Evolutionary conservation across 495 filamentous ascomycete species (phyloP), one percentile per base, ranked within the genome.

Genomic region (Hapsidospora chrysogenum): DNA sequence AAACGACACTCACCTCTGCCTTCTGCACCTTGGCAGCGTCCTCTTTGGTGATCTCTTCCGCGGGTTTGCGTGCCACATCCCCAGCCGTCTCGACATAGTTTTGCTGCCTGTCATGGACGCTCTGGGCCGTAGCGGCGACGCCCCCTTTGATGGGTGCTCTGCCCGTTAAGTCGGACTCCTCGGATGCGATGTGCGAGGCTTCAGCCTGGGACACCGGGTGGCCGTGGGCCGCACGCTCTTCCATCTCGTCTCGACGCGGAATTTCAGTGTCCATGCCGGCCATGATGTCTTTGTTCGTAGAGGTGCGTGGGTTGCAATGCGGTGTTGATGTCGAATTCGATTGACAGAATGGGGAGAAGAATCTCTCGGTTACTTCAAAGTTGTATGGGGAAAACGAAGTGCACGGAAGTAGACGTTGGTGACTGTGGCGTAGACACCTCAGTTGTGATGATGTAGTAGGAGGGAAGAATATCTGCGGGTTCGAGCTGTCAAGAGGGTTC

Each of bases 21-120:
- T 36, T 37, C 29, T 50, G 46, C 3, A 57, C 41, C 30, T 39
- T 27, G 25, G 38, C 40, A 0, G 51, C 55, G 37, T 57, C 53
- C 30, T 51, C 31, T 34, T 45, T 42, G 1, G 42, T 53, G 9
- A 53, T 41, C 29, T 50, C 26, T 9, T 47, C 36, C 6, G 27
- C 41, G 2, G 47, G 44, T 43, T 57, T 58, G 17, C 45, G 43
- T 1, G 49, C 41, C 9, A 57, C 40, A 22, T 55, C 43, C 13
- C 47, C 44, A 1, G 53, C 44, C n/a, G 39, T 43, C 13, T 25
- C 41, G 15, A 46, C 11, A 35, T 51, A 53, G 33, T 55, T 48
- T 35, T 47, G 38, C 38, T 54, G 50, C 16, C 36, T 35, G 38
- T 52, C 51, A 36, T 51, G 45, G 32, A 53, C 26, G 41, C 44